Evolutionary conservation across 2,329 filamentous ascomycete species (phyloP).

Genomic region (Calonectria multiphialidica): DNA sequence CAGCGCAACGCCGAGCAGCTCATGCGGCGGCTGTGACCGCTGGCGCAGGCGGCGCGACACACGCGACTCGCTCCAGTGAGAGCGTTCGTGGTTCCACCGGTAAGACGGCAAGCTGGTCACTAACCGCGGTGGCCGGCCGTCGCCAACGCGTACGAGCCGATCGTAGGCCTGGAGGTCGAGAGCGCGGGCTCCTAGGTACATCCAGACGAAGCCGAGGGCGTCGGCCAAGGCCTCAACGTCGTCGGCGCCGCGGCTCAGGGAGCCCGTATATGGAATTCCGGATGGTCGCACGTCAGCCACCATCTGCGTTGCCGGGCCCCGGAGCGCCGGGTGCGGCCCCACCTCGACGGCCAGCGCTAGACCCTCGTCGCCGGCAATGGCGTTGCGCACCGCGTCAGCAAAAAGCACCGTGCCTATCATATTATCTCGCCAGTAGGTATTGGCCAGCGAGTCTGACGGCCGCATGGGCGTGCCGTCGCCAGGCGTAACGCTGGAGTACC

Average conservation of each 20-base stretch:
- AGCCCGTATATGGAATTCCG: conserved; percentile 19
- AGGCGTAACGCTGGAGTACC: conserved; percentile 42
- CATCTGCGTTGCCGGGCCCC: conserved; percentile 60
- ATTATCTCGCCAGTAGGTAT: conserved; percentile 43
- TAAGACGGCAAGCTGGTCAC: conserved; percentile 50
- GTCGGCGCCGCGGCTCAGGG: conserved; percentile 30
- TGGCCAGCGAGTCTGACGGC: neutral
- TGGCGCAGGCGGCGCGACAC: conserved; percentile 39
- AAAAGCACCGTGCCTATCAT: conserved; percentile 41
- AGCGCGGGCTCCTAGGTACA: neutral
- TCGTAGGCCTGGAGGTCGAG: neutral
- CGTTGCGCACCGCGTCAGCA: conserved; percentile 27
- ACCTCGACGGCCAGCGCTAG: conserved; percentile 50
- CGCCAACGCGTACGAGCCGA: neutral
- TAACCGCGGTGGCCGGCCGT: neutral
- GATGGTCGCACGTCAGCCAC: conserved; percentile 5
- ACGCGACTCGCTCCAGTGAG: conserved; percentile 49
- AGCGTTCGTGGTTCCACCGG: conserved; percentile 51
- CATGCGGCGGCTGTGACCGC: conserved; percentile 47
- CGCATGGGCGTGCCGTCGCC: conserved; percentile 39
- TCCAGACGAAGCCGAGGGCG: conserved; percentile 33
- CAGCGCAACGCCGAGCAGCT: conserved; percentile 51
- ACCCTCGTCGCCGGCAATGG: neutral
- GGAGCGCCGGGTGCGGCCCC: conserved; percentile 61
- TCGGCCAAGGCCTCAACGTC: conserved; percentile 32